A percentile compares a stretch with the other conserved stretches of the same genome.
Evolutionary conservation across 139 green algal species (phyloP).

Genomic region (Raphidocelis subcapitata): DNA sequence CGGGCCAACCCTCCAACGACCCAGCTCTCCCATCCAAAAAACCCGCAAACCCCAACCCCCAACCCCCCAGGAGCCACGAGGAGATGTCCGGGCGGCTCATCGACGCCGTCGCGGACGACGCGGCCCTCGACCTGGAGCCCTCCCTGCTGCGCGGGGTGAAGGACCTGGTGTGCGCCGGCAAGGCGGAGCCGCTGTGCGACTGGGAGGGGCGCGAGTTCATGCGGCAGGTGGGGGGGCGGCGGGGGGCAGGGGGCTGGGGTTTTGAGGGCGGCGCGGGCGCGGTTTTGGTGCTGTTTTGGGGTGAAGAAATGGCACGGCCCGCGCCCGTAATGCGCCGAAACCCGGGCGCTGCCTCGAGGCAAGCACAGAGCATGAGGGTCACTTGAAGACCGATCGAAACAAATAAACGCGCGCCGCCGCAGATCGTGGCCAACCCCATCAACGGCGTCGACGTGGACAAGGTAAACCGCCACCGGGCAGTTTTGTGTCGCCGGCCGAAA

Average conservation of each 20-base stretch:
- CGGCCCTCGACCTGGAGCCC: constrained; percentile 2
- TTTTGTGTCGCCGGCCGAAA: too few relatives aligned
- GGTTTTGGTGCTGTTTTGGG: too few relatives aligned
- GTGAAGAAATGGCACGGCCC: too few relatives aligned
- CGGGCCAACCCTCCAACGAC: too few relatives aligned
- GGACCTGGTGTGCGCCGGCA: constrained; percentile 9
- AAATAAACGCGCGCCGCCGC: neutral
- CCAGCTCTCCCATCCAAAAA: too few relatives aligned
- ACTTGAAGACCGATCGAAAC: too few relatives aligned
- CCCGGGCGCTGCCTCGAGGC: too few relatives aligned
- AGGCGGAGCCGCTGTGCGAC: neutral
- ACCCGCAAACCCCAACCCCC: too few relatives aligned
- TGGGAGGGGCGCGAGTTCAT: neutral
- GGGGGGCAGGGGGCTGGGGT: too few relatives aligned
- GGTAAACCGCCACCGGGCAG: too few relatives aligned
- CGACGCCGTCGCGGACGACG: constrained; percentile 50
- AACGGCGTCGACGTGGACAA: constrained; percentile 68
- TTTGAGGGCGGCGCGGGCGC: neutral
- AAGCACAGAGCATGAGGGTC: too few relatives aligned
- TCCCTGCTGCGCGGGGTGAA: neutral
- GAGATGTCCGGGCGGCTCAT: constrained; percentile 31
- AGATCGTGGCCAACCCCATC: constrained; percentile 47
- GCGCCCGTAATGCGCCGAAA: too few relatives aligned
- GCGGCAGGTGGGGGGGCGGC: constrained; percentile 7
- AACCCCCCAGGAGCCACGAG: constrained; percentile 31